phyloP scores from a whole-genome alignment of 257 asterid genomes.

The Solanum rostratum region DNA sequence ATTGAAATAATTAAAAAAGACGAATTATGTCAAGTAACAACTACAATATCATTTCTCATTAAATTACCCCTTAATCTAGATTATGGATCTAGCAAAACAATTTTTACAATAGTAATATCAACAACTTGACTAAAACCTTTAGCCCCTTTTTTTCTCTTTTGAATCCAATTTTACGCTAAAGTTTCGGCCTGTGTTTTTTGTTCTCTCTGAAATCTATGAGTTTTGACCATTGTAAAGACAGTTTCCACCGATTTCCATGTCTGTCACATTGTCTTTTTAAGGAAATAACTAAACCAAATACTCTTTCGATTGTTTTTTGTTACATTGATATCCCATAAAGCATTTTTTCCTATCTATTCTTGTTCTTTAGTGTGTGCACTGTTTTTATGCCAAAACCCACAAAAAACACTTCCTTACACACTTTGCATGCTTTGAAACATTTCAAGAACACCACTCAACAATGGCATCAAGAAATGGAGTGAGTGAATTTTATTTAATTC shows the following conservation, averaged over 20 bases:
- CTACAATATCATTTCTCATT: neutral
- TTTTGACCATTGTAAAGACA: neutral
- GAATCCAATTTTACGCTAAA: neutral
- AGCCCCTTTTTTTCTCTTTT: neutral
- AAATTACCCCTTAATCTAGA: neutral
- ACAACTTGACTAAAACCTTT: neutral
- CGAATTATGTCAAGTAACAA: neutral
- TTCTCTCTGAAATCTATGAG: neutral
- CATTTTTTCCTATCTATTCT: neutral
- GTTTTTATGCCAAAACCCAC: constrained; percentile 6
- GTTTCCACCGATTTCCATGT: constrained; percentile 2
- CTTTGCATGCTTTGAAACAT: constrained; percentile 12
- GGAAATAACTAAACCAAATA: neutral
- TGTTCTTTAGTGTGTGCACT: neutral
- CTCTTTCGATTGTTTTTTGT: constrained; percentile 1
- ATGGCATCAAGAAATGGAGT: constrained; percentile 1
- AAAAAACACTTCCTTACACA: neutral
- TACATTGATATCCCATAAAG: neutral
- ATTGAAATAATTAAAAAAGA: neutral
- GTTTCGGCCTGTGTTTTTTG: neutral
- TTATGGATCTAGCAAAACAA: neutral
- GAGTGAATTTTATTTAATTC: neutral
- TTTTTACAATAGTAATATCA: neutral
- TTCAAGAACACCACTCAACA: neutral
- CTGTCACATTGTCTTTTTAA: constrained; percentile 15